A percentile compares a stretch with the other conserved stretches of the same genome.
phyloP scores from a whole-genome alignment of 345 rosid genomes.

The Arabis alpina region DNA sequence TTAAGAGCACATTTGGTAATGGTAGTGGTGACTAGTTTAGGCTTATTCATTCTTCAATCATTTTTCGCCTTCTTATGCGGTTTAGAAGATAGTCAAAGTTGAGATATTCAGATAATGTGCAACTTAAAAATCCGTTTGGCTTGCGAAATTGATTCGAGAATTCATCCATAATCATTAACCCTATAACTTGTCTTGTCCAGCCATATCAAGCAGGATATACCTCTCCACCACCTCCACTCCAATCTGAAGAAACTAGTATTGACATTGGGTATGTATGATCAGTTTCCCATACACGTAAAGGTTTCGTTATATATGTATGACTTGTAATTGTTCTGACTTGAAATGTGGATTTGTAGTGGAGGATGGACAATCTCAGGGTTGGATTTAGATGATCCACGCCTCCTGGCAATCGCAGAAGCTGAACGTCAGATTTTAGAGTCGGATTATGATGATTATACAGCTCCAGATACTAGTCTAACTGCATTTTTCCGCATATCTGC shows the following conservation, averaged over 20 bases:
- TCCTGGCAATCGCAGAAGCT: constrained; percentile 88
- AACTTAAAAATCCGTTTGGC: no score
- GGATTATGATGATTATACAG: constrained; percentile 83
- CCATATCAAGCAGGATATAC: constrained; percentile 86
- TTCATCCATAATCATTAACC: background rate
- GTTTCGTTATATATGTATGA: background rate
- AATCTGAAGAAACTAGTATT: constrained; percentile 68
- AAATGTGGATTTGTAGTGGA: constrained; percentile 53
- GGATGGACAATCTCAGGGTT: constrained; percentile 93
- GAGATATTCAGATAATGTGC: background rate
- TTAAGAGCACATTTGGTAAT: background rate
- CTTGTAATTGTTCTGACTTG: constrained; percentile 6
- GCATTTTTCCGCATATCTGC: constrained; percentile 94
- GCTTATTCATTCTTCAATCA: background rate
- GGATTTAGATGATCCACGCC: constrained; percentile 84
- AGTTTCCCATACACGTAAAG: background rate
- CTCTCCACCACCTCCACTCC: constrained; percentile 67
- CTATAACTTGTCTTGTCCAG: constrained; percentile 46
- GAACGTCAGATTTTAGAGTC: constrained; percentile 85
- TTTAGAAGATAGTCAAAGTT: background rate
- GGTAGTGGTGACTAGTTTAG: constrained; percentile 6
- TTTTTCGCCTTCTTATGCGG: background rate
- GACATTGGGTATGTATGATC: constrained; percentile 87
- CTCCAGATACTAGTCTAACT: constrained; percentile 80
- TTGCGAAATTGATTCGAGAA: no score